Percentiles rank a stretch among this genome's conserved stretches.
Conservation (phyloP, 495 filamentous ascomycete genomes). For the Tuber calosporum region DNA sequence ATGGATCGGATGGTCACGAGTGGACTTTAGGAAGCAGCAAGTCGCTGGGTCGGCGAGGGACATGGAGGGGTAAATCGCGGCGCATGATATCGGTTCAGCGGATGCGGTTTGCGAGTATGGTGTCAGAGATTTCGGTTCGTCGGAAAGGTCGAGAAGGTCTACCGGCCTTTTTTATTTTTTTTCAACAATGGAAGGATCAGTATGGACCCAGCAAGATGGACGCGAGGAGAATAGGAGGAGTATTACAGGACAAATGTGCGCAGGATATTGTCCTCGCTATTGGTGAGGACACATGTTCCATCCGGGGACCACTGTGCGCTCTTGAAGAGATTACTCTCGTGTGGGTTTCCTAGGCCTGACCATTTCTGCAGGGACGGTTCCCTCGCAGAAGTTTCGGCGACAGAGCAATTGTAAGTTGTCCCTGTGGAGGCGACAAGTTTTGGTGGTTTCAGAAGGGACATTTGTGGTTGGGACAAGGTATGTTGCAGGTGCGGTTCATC, state of each 20-base stretch:
- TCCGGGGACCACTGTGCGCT: slow-evolving; percentile 66
- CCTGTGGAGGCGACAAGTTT: slow-evolving; percentile 47
- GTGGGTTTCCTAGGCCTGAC: slow-evolving; percentile 7
- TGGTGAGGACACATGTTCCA: slow-evolving; percentile 73
- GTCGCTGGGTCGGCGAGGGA: slow-evolving; percentile 50
- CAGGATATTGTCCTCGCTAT: slow-evolving; percentile 59
- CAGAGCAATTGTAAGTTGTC: slow-evolving; percentile 39
- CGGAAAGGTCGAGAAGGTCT: slow-evolving; percentile 57
- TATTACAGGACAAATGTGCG: slow-evolving; percentile 61
- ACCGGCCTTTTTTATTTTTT: slow-evolving; percentile 46
- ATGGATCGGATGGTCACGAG: slow-evolving; percentile 36
- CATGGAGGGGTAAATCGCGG: slow-evolving; percentile 71
- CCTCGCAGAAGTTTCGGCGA: slow-evolving; percentile 28
- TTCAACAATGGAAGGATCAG: slow-evolving; percentile 24
- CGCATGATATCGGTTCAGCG: slow-evolving; percentile 63
- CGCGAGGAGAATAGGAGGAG: background rate
- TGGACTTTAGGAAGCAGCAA: slow-evolving; percentile 32
- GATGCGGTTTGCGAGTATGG: slow-evolving; percentile 57
- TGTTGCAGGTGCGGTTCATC: background rate
- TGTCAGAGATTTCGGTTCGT: slow-evolving; percentile 48
- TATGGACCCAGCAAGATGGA: background rate
- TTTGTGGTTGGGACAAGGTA: slow-evolving; percentile 11
- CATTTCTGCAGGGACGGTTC: slow-evolving; percentile 8
- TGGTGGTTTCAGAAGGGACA: slow-evolving; percentile 35
- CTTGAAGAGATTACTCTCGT: slow-evolving; percentile 51